Evolutionary conservation across 1,284 basidiomycete genomes (phyloP).

Genomic region (Papiliotrema terrestris): DNA sequence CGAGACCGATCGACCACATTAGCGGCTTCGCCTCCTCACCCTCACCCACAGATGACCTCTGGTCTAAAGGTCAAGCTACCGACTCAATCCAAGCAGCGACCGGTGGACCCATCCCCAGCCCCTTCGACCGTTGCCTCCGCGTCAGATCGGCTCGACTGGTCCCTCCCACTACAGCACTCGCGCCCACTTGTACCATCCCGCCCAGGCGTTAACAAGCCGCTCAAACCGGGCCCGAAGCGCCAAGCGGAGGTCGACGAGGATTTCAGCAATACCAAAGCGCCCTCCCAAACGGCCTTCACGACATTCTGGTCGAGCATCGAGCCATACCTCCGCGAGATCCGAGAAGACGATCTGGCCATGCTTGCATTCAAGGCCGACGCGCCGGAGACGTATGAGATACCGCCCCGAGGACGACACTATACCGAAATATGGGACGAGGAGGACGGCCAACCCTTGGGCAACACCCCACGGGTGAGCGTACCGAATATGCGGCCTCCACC

Average conservation of each 20-base stretch:
- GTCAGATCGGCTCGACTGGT: slow-evolving; percentile 44
- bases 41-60: slow-evolving; percentile 26
- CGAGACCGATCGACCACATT: slow-evolving; percentile 58
- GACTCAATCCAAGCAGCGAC: slow-evolving; percentile 17
- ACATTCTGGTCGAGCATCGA: slow-evolving; percentile 83
- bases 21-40: slow-evolving; percentile 36
- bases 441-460: slow-evolving; percentile 55
- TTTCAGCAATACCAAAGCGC: slow-evolving; percentile 72
- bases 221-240: slow-evolving; percentile 72
- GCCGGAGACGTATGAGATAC: slow-evolving; percentile 77
- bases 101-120: slow-evolving; percentile 50
- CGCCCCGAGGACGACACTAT: slow-evolving; percentile 83
- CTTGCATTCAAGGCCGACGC: slow-evolving; percentile 81
- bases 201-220: slow-evolving; percentile 63
- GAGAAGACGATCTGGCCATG: slow-evolving; percentile 87
- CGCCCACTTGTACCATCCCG: slow-evolving; percentile 60
- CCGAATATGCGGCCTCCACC: slow-evolving; percentile 30
- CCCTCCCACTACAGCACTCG: slow-evolving; percentile 28
- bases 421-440: slow-evolving; percentile 87
- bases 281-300: slow-evolving; percentile 54
- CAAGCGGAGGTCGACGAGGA: slow-evolving; percentile 78
- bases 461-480: slow-evolving; percentile 32
- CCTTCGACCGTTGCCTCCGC: slow-evolving; percentile 24
- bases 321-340: slow-evolving; percentile 75
- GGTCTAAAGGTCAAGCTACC: slow-evolving; percentile 40